phyloP scores from a whole-genome alignment of 139 green algal species.

The Coelastrella sp. region DNA sequence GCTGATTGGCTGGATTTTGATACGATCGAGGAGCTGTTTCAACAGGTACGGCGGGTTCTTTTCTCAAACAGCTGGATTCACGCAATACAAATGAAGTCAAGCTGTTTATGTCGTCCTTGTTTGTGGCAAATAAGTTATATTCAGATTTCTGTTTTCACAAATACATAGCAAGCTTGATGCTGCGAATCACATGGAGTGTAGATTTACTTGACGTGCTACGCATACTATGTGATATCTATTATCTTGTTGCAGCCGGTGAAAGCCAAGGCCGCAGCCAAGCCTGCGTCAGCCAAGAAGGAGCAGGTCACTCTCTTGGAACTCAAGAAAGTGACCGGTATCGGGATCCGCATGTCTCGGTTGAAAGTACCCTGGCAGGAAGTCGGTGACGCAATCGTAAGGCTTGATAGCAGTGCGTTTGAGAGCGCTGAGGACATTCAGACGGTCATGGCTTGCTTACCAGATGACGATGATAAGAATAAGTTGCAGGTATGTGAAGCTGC shows the following conservation, averaged over 20 bases:
- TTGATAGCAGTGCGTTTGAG: slow-evolving; percentile 52
- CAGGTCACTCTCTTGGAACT: slow-evolving; percentile 44
- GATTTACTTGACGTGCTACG: too few relatives aligned
- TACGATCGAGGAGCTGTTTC: slow-evolving; percentile 35
- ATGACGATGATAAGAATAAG: slow-evolving; percentile 42
- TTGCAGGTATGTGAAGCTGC: slow-evolving; percentile 28
- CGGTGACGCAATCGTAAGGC: slow-evolving; percentile 38
- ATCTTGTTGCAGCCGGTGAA: slow-evolving; percentile 13
- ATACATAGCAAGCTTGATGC: too few relatives aligned
- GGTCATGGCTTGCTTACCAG: slow-evolving; percentile 55
- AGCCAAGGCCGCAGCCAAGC: not conserved
- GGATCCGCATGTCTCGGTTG: slow-evolving; percentile 45
- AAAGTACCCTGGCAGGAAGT: slow-evolving; percentile 26
- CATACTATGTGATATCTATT: not conserved
- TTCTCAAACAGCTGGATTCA: too few relatives aligned
- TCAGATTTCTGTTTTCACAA: too few relatives aligned
- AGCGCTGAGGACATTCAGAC: slow-evolving; percentile 55
- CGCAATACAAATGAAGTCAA: too few relatives aligned
- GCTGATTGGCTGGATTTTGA: slow-evolving; percentile 43
- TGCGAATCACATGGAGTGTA: too few relatives aligned
- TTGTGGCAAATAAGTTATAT: too few relatives aligned
- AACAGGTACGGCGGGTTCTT: slow-evolving; percentile 2
- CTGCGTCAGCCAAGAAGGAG: not conserved
- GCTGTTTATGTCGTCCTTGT: too few relatives aligned
- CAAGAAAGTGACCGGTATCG: slow-evolving; percentile 47